phyloP scores from a whole-genome alignment of 164 flowering plant genomes.

The Nelumbo lutea region DNA sequence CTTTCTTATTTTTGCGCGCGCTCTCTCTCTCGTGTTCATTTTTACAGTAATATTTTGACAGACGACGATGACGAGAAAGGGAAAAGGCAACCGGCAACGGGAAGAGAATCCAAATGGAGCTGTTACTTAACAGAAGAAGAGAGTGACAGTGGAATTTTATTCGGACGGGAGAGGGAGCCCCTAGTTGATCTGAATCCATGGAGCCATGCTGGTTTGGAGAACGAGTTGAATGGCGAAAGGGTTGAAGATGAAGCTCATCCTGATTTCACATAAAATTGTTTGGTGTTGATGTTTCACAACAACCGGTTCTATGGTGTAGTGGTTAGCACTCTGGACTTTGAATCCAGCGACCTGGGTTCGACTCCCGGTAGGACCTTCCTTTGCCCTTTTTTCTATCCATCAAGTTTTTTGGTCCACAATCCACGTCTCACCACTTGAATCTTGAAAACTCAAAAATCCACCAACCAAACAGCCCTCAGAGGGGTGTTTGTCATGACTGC shows the following conservation, averaged over 20 bases:
- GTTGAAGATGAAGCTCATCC: constrained; percentile 61
- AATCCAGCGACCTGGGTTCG: constrained; percentile 99
- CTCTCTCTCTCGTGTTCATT: not conserved
- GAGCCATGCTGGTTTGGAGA: constrained; percentile 5
- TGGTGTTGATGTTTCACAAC: not conserved
- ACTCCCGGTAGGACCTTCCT: constrained; percentile 93
- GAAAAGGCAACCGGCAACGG: constrained; percentile 4
- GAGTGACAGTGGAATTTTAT: constrained; percentile 1
- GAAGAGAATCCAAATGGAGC: constrained; percentile 43
- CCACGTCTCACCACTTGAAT: too few relatives aligned
- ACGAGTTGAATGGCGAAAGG: constrained; percentile 14
- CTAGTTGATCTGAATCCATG: constrained; percentile 9
- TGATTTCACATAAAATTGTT: constrained; percentile 29
- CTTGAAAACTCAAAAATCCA: too few relatives aligned
- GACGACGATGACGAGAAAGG: constrained; percentile 18
- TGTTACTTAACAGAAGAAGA: constrained; percentile 39
- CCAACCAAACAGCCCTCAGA: too few relatives aligned
- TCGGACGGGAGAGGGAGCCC: constrained; percentile 3
- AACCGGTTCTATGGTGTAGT: constrained; percentile 89
- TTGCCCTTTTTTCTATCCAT: not conserved
- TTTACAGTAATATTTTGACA: not conserved
- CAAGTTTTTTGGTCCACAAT: not conserved
- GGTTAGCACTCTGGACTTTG: constrained; percentile 99
- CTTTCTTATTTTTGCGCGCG: not conserved
- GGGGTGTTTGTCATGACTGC: too few relatives aligned